phyloP scores from a whole-genome alignment of 306 rosid species.

The Abrus precatorius region DNA sequence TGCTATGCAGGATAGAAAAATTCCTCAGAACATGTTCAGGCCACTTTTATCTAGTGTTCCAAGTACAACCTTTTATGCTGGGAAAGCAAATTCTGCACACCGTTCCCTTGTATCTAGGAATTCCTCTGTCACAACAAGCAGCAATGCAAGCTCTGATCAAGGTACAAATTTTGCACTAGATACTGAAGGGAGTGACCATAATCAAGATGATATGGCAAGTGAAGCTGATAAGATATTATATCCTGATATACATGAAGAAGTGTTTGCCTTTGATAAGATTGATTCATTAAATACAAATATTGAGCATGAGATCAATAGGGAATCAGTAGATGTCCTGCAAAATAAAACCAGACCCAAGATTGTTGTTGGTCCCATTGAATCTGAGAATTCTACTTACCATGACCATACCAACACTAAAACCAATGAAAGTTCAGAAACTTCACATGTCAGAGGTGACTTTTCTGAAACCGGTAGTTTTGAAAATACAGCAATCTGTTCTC shows the following conservation, averaged over 20 bases:
- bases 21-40: conserved; percentile 88
- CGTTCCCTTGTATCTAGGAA: conserved; percentile 81
- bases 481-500: conserved; percentile 58
- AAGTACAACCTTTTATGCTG: conserved; percentile 75
- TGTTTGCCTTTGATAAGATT: conserved; percentile 77
- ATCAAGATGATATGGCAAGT: conserved; percentile 67
- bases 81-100: conserved; percentile 69
- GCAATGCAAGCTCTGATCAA: conserved; percentile 84
- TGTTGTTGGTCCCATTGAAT: conserved; percentile 46
- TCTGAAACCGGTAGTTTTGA: conserved; percentile 52
- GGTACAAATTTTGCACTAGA: conserved; percentile 67
- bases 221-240: conserved; percentile 64
- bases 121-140: conserved; percentile 85
- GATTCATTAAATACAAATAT: conserved; percentile 56
- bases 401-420: conserved; percentile 37
- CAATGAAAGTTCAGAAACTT: conserved; percentile 54
- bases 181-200: conserved; percentile 73
- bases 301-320: conserved; percentile 49
- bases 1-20: conserved; percentile 77
- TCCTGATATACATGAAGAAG: conserved; percentile 70
- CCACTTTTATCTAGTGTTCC: conserved; percentile 95
- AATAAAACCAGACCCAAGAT: conserved; percentile 46
- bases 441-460: conserved; percentile 53
- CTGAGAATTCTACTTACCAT: conserved; percentile 50
- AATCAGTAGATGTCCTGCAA: conserved; percentile 45